Conservation (phyloP, 148 eudicot species). For the Persicaria tinctoria region DNA sequence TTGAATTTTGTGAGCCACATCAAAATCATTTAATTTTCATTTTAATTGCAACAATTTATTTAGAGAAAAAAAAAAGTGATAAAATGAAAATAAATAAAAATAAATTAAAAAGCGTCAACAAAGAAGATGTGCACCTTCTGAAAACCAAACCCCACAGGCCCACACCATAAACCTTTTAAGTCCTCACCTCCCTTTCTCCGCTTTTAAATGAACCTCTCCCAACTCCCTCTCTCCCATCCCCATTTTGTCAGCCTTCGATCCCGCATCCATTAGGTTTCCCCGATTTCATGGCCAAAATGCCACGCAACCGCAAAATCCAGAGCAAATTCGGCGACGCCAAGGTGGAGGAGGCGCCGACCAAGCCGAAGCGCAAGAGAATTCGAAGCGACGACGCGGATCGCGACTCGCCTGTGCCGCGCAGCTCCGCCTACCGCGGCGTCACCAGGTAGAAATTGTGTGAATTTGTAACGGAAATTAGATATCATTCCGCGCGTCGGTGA, state of each 20-base stretch:
- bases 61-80: too few relatives aligned
- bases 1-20: too few relatives aligned
- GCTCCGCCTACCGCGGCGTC: not conserved
- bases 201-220: not conserved
- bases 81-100: too few relatives aligned
- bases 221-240: not conserved
- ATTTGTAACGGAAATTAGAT: too few relatives aligned
- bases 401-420: not conserved
- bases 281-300: not conserved
- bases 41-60: too few relatives aligned
- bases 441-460: not conserved
- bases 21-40: too few relatives aligned
- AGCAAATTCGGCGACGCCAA: not conserved
- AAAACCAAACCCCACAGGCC: not conserved
- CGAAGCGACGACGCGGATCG: not conserved
- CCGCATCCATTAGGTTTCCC: not conserved
- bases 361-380: not conserved
- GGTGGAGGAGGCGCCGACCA: not conserved
- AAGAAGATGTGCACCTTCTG: not conserved
- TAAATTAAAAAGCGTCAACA: not conserved
- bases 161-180: not conserved
- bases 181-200: not conserved
- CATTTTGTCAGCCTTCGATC: not conserved
- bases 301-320: not conserved
- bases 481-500: not conserved